phyloP scores from a whole-genome alignment of 352 stramenopile species.

The Globisporangium okanoganense region DNA sequence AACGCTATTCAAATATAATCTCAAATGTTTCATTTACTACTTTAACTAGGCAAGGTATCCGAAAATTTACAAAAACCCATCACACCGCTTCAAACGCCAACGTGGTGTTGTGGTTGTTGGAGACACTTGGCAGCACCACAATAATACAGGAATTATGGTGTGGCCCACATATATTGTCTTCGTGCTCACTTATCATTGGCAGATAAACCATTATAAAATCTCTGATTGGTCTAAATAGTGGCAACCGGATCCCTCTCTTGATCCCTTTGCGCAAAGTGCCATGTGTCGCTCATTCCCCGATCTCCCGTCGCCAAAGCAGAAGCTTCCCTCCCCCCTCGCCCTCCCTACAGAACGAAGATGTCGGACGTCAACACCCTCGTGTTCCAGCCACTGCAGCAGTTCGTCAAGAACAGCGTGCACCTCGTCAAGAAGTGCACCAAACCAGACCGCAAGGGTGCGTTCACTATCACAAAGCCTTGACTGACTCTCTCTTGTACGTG shows the following conservation, averaged over 20 bases:
- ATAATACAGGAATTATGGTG: no score
- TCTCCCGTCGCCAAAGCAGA: constrained; percentile 14
- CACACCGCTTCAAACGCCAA: not conserved
- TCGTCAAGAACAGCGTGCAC: constrained; percentile 96
- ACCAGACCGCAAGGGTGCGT: constrained; percentile 95
- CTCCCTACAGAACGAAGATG: constrained; percentile 31
- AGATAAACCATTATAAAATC: not conserved
- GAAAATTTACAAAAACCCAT: not conserved
- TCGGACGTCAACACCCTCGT: constrained; percentile 90
- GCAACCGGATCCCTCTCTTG: not conserved
- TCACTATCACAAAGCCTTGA: not conserved
- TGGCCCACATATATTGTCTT: not conserved
- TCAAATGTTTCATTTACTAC: no score
- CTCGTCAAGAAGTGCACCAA: constrained; percentile 99
- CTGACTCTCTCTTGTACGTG: not conserved
- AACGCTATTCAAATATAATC: no score
- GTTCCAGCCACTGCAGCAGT: constrained; percentile 96
- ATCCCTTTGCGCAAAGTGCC: not conserved
- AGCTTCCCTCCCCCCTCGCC: not conserved
- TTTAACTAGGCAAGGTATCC: constrained; percentile 3
- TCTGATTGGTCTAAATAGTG: constrained; percentile 6
- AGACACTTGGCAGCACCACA: not conserved
- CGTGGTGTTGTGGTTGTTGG: constrained; percentile 2
- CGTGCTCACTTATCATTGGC: not conserved
- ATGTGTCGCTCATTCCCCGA: constrained; percentile 20